Conservation (phyloP, 2,329 filamentous ascomycete genomes). For the Pestalotiopsis sp. region DNA sequence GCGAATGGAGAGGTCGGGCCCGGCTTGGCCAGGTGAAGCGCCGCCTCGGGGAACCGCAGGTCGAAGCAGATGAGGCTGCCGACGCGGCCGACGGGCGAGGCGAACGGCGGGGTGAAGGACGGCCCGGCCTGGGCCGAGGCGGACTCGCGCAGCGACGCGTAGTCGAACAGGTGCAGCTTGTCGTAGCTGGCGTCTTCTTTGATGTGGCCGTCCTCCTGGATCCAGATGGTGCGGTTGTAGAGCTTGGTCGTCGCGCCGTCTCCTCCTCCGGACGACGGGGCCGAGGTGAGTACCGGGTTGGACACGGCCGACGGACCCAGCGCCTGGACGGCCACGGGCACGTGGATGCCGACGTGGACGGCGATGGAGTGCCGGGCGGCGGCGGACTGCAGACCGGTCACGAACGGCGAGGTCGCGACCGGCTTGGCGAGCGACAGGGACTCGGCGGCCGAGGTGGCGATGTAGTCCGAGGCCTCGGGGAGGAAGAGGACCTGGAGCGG, state of each 20-base stretch:
- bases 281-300: constrained; percentile 8
- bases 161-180: constrained; percentile 90
- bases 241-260: constrained; percentile 34
- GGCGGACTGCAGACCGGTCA: constrained; percentile 70
- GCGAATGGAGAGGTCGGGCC: too few relatives aligned
- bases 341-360: constrained; percentile 88
- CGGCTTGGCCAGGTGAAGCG: constrained; percentile 60
- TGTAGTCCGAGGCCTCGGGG: constrained; percentile 90
- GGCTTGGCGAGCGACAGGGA: constrained; percentile 72
- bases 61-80: constrained; percentile 90
- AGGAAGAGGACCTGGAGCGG: constrained; percentile 73
- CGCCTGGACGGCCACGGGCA: constrained; percentile 55
- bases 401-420: constrained; percentile 68
- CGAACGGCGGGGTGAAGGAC: constrained; percentile 67
- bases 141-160: constrained; percentile 50
- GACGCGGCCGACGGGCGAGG: constrained; percentile 72
- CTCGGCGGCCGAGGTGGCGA: constrained; percentile 68
- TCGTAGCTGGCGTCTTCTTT: constrained; percentile 62
- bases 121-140: constrained; percentile 68
- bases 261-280: background rate
- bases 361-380: constrained; percentile 66
- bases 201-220: constrained; percentile 45
- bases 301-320: background rate
- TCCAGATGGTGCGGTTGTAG: constrained; percentile 57
- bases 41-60: constrained; percentile 78